Evolutionary conservation across 345 rosid genomes (phyloP).

Genomic region (Brassica nigra): DNA sequence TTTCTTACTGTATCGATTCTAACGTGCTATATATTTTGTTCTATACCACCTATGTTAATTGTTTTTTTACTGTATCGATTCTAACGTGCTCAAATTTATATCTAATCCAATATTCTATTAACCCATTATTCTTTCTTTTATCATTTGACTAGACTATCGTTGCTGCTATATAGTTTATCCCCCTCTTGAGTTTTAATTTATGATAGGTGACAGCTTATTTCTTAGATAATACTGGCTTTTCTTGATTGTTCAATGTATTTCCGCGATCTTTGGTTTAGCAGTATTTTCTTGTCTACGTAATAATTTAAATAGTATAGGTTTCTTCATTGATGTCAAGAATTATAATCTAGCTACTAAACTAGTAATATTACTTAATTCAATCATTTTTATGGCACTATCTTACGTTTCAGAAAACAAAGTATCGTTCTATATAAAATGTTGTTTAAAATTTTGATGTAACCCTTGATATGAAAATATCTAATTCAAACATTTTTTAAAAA

Average conservation of each 20-base stretch:
- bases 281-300: constrained; percentile 9
- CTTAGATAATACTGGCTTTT: constrained; percentile 29
- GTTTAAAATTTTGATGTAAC: background rate
- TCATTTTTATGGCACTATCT: background rate
- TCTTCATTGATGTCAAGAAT: constrained; percentile 1
- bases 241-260: constrained; percentile 37
- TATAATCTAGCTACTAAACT: background rate
- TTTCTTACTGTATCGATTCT: constrained; percentile 2
- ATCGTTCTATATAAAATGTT: no score
- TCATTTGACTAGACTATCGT: constrained; percentile 13
- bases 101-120: background rate
- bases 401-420: background rate
- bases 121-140: background rate
- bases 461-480: background rate
- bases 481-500: background rate
- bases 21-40: background rate
- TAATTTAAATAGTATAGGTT: constrained; percentile 9
- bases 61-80: background rate
- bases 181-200: background rate
- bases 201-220: constrained; percentile 24
- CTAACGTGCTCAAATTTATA: background rate
- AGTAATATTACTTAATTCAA: constrained; percentile 4
- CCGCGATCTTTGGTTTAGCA: constrained; percentile 7
- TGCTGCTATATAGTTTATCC: constrained; percentile 3
- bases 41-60: background rate